Evolutionary conservation across 352 stramenopile genomes (phyloP).

Genomic region (Pythium plurisporium): DNA sequence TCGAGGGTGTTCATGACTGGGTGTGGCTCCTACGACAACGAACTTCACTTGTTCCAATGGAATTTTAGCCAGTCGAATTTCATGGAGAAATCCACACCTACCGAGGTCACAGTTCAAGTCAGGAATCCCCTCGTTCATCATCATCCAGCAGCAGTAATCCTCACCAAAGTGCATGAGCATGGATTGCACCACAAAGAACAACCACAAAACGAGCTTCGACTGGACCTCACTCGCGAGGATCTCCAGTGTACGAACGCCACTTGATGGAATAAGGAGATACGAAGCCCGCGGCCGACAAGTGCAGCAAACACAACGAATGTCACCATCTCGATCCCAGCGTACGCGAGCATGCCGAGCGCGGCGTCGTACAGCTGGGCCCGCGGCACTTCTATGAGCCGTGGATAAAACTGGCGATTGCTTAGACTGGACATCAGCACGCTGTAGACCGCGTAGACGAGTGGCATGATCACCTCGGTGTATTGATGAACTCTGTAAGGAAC

Average conservation of each 20-base stretch:
- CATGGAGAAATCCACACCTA: slow-evolving; percentile 13
- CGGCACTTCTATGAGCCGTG: too few relatives aligned
- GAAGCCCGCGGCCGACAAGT: slow-evolving; percentile 2
- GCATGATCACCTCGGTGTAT: slow-evolving; percentile 22
- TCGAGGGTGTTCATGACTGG: too few relatives aligned
- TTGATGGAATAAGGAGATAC: slow-evolving; percentile 23
- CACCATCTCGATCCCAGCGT: slow-evolving; percentile 8
- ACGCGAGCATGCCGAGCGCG: slow-evolving; percentile 3
- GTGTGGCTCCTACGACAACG: too few relatives aligned
- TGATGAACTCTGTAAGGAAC: slow-evolving; percentile 21
- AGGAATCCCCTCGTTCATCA: too few relatives aligned
- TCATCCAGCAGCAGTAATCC: neutral
- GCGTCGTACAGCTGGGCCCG: neutral
- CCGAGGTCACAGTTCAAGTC: neutral
- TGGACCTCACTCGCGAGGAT: too few relatives aligned
- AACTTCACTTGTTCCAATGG: too few relatives aligned
- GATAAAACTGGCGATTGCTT: slow-evolving; percentile 16
- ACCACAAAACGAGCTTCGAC: slow-evolving; percentile 33
- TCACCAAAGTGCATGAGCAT: slow-evolving; percentile 26
- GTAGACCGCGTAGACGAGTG: slow-evolving; percentile 18
- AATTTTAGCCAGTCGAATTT: slow-evolving; percentile 7
- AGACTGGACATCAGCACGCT: slow-evolving; percentile 5
- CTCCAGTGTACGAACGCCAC: slow-evolving; percentile 36
- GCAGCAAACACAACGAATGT: slow-evolving; percentile 10
- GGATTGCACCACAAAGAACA: slow-evolving; percentile 36